Base-by-base conservation (phyloP, 352 stramenopile genomes). In the Hyphochytrium catenoides region DNA sequence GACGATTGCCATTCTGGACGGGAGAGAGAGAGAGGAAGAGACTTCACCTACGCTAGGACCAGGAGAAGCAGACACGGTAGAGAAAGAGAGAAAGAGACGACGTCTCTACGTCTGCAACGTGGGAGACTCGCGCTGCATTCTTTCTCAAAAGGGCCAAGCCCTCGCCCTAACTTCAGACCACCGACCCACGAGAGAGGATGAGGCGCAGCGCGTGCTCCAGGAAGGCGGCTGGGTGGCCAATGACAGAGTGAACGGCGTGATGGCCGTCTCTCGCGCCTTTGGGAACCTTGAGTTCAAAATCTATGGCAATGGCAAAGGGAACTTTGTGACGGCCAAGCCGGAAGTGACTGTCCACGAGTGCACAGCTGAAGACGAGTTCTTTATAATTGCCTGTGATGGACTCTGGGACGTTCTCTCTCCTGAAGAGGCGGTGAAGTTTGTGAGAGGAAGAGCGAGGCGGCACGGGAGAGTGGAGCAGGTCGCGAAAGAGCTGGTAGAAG, bases 281-380 rank as follows among this genome's bases (percentile, higher is more conserved):
- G 69, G 69, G 0, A 67, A 82, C 32, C 48, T 84, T 3, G 66
- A 78, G 41, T 76, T 82, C 52, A 84, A 84, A 40, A 60, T 59
- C 27, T 45, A 61, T 36, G 30, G 37, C 8, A 25, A 47, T 4
- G 57, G 70, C 7, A 58, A 71, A 16, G 60, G 72, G 40, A 46
- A 57, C 4, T 49, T 74, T 31, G 51, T 77, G 0, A 66, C 52
- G 3, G 59, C 57, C 0, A 50, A 41, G 0, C 66, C 65, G 12
- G 64, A 77, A 30, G 50, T 79, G 1, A 23, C 53, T 5, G 26
- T 47, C 4, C 8, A 70, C 6, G 46, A 50, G 15, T 33, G 69
- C 2, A 39, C 43, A 2, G 16, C 8, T 4, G 36, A 46, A 7
- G 56, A 78, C 39, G 47, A 59, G 12, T 78, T 81, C 34, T 32